Evolutionary conservation across 2,329 filamentous ascomycete species (phyloP).

Genomic region (Pseudocercospora macadamiae): DNA sequence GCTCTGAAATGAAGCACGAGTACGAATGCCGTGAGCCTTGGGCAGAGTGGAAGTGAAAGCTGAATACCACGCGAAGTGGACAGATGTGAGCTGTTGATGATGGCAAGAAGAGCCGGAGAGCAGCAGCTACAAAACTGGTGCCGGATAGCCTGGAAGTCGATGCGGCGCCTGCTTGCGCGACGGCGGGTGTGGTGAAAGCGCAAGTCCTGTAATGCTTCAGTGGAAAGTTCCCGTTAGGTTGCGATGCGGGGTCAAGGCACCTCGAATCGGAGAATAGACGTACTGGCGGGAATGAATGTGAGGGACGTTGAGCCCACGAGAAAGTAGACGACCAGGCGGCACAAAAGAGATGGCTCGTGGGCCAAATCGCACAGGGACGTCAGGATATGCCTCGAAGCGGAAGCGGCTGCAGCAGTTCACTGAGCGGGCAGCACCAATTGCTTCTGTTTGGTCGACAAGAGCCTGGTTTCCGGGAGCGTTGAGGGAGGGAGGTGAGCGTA

Average conservation of each 20-base stretch:
- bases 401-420: conserved; percentile 29
- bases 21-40: background rate
- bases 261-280: conserved; percentile 26
- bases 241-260: conserved; percentile 16
- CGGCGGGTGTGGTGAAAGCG: background rate
- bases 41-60: background rate
- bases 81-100: background rate
- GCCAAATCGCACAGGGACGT: conserved; percentile 24
- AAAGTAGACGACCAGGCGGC: conserved; percentile 17
- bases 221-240: background rate
- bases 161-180: background rate
- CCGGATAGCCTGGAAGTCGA: background rate
- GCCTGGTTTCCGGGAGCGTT: conserved; percentile 23
- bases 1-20: conserved; percentile 8
- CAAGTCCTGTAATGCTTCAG: background rate
- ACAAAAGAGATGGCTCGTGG: conserved; percentile 27
- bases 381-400: conserved; percentile 24
- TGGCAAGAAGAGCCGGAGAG: background rate
- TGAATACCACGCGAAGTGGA: background rate
- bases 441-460: conserved; percentile 17
- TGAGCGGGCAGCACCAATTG: conserved; percentile 22
- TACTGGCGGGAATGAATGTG: conserved; percentile 23
- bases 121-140: background rate
- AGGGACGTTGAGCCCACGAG: conserved; percentile 15
- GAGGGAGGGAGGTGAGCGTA: conserved; percentile 1